A percentile compares a stretch with the other conserved stretches of the same genome.
These are phyloP conservation scores for Heliosperma pusillum DNA, from an alignment of 148 eudicot species.

Conservation along the genomic window DNA sequence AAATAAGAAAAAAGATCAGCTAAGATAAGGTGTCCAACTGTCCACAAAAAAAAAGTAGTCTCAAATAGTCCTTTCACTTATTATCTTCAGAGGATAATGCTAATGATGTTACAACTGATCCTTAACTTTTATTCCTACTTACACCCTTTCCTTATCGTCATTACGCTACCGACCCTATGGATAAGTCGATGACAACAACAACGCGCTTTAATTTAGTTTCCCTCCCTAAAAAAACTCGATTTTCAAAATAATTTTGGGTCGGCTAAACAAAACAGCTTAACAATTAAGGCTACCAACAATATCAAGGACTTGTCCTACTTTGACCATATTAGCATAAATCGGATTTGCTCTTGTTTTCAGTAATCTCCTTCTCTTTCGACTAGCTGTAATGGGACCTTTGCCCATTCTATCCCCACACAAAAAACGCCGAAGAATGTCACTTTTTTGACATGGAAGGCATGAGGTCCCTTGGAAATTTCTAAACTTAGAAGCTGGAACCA, in stretches of 20 bases:
- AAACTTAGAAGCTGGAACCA: constrained; percentile 16
- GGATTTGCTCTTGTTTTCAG: background rate
- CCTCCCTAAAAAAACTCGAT: background rate
- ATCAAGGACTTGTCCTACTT: background rate
- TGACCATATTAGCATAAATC: background rate
- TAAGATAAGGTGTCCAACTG: constrained; percentile 17
- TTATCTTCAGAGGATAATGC: constrained; percentile 24
- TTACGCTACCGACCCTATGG: background rate
- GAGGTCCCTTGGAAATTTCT: constrained; percentile 13
- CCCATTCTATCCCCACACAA: background rate
- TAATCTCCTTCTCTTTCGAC: constrained; percentile 8
- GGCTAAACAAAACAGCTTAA: background rate
- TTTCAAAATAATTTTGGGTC: constrained; percentile 5
- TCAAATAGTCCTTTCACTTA: constrained; percentile 6
- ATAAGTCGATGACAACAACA: background rate
- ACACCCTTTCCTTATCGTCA: constrained; percentile 12
- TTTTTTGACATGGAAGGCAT: constrained; percentile 9
- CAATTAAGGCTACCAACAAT: constrained; percentile 1
- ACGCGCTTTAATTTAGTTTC: background rate
- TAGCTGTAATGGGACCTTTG: constrained; percentile 22
- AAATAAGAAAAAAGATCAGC: background rate
- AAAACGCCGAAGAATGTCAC: constrained; percentile 14
- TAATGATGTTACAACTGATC: constrained; percentile 10
- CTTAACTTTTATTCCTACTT: constrained; percentile 12
- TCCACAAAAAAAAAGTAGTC: constrained; percentile 16